phyloP scores from a whole-genome alignment of 805 yeast species.

The Dipodascus geniculatus region DNA sequence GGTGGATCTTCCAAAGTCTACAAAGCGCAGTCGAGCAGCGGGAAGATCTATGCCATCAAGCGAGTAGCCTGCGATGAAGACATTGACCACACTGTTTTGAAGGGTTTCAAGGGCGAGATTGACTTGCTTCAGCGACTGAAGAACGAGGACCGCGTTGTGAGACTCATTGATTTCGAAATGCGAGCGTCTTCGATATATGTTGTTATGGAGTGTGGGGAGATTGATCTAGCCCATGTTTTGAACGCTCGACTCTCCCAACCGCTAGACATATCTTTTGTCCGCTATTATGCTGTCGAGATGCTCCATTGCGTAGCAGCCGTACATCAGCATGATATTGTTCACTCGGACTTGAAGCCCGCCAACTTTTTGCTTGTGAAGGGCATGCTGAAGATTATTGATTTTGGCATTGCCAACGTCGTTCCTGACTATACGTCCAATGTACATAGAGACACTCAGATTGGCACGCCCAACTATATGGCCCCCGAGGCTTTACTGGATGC shows the following conservation, averaged over 20 bases:
- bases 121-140: conserved; percentile 52
- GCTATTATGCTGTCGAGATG: conserved; percentile 69
- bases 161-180: conserved; percentile 62
- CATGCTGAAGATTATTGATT: conserved; percentile 76
- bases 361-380: conserved; percentile 55
- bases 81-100: conserved; percentile 60
- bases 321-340: conserved; percentile 79
- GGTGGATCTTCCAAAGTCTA: conserved; percentile 92
- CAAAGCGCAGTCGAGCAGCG: conserved; percentile 49
- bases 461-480: conserved; percentile 97
- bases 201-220: conserved; percentile 93
- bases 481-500: conserved; percentile 82
- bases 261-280: conserved; percentile 62
- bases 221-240: conserved; percentile 75
- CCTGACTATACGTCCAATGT: conserved; percentile 87
- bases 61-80: conserved; percentile 67
- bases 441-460: conserved; percentile 82
- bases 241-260: conserved; percentile 39
- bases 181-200: conserved; percentile 50
- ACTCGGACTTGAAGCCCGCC: conserved; percentile 63
- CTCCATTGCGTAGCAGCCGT: conserved; percentile 76
- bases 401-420: conserved; percentile 83
- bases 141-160: conserved; percentile 61
- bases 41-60: conserved; percentile 65
- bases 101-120: conserved; percentile 85